These are phyloP conservation scores for Neltuma alba DNA, from an alignment of 306 rosid species.

Conservation along the genomic window DNA sequence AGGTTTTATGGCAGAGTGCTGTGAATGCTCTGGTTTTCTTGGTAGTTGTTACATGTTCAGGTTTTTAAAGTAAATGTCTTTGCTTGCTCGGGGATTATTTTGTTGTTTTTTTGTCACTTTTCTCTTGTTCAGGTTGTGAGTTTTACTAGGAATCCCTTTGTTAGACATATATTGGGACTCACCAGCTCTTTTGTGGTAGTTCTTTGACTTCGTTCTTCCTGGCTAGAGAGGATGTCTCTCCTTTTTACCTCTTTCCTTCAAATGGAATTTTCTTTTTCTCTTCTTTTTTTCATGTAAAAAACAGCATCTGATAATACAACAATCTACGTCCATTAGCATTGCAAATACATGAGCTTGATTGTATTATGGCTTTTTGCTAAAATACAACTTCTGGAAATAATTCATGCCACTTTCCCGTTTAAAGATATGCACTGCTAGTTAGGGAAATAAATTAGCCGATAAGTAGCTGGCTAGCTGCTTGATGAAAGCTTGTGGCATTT, in stretches of 20 bases:
- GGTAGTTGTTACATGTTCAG: no score
- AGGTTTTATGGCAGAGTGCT: not conserved
- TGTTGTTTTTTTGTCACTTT: no score
- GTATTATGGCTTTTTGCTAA: not conserved
- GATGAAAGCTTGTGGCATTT: constrained; percentile 4
- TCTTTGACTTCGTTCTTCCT: no score
- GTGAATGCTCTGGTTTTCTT: no score
- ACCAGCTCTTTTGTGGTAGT: no score
- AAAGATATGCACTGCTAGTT: constrained; percentile 17
- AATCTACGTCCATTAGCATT: constrained; percentile 1
- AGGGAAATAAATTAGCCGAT: constrained; percentile 14
- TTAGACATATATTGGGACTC: no score
- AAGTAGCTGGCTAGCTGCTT: not conserved
- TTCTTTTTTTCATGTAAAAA: not conserved
- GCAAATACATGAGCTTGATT: not conserved
- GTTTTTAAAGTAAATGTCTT: no score
- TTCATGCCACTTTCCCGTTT: not conserved
- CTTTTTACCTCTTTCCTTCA: not conserved
- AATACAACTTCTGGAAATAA: not conserved
- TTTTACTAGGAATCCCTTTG: no score
- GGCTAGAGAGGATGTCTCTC: no score
- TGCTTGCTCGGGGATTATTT: no score
- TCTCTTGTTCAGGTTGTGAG: no score
- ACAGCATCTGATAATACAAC: not conserved
- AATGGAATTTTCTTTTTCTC: not conserved